These are phyloP conservation scores for Pisolithus orientalis DNA, from an alignment of 768 basidiomycete genomes.

Conservation along the genomic window DNA sequence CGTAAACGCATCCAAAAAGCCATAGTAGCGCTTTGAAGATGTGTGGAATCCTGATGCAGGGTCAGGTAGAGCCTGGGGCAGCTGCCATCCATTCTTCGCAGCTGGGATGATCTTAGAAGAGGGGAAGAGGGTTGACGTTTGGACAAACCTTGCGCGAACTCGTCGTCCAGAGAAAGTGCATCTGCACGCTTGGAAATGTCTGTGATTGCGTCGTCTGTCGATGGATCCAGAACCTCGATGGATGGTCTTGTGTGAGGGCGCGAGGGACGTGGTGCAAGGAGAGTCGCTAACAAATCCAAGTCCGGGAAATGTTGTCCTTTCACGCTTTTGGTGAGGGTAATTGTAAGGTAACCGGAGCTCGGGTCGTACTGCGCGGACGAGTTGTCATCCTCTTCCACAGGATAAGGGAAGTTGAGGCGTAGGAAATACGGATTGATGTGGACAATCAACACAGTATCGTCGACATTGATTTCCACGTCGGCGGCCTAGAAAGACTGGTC, in stretches of 20 bases:
- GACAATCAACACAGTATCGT: conserved; percentile 61
- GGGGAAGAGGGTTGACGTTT: not conserved
- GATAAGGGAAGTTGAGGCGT: conserved; percentile 67
- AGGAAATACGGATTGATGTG: conserved; percentile 84
- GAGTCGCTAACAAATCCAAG: conserved; percentile 70
- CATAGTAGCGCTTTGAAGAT: conserved; percentile 51
- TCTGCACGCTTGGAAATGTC: conserved; percentile 40
- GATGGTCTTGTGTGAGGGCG: conserved; percentile 27
- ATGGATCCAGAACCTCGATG: conserved; percentile 53
- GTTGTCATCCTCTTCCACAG: conserved; percentile 54
- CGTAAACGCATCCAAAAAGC: conserved; percentile 68
- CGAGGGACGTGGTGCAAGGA: conserved; percentile 61
- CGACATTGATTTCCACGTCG: conserved; percentile 74
- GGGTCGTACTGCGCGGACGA: conserved; percentile 75
- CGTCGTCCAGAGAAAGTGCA: conserved; percentile 47
- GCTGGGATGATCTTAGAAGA: conserved; percentile 39
- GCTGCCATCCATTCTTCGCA: conserved; percentile 71
- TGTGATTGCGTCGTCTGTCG: conserved; percentile 23
- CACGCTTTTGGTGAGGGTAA: conserved; percentile 64
- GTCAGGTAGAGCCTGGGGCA: conserved; percentile 57
- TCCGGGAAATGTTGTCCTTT: conserved; percentile 67
- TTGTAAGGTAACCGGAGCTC: conserved; percentile 66
- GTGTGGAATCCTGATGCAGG: conserved; percentile 32
- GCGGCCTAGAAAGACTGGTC: conserved; percentile 50
- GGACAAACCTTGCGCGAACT: conserved; percentile 50